Conservation (phyloP, 1,284 basidiomycete genomes). For the Apiotrichum veenhuisii region DNA sequence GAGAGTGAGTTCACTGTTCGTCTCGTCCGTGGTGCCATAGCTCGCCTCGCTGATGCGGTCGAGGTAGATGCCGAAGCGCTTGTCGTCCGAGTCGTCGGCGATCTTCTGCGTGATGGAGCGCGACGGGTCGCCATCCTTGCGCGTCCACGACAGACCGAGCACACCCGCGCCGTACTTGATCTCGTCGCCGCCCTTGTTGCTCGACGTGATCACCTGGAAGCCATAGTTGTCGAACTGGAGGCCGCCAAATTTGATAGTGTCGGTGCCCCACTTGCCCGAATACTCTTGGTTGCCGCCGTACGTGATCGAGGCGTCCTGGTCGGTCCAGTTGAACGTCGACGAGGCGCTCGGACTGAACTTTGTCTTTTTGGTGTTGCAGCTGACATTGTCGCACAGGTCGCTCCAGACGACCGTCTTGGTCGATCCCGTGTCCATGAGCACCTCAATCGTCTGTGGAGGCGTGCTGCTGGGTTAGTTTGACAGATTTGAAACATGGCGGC, state of each 20-base stretch:
- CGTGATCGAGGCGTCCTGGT: background rate
- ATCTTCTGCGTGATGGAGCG: background rate
- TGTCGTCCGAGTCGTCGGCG: background rate
- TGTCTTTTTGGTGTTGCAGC: background rate
- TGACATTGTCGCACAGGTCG: background rate
- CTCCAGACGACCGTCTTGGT: background rate
- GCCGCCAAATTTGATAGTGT: background rate
- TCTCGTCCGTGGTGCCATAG: background rate
- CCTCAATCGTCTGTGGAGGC: conserved; percentile 50
- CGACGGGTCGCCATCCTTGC: background rate
- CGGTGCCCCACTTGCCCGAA: background rate
- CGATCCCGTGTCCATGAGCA: conserved; percentile 54
- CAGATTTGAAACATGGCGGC: too few relatives aligned
- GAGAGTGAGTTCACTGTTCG: background rate
- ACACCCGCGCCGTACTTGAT: background rate
- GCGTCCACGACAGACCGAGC: background rate
- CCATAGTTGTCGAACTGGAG: background rate
- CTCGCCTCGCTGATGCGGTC: background rate
- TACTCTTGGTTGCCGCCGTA: background rate
- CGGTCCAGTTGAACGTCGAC: background rate
- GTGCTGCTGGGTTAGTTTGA: conserved; percentile 23
- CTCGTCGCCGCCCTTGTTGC: background rate
- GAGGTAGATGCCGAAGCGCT: background rate
- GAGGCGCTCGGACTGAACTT: background rate
- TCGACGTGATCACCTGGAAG: background rate